Conservation (phyloP, 192 early-diverging fungal genomes). For the Entomortierella beljakovae region DNA sequence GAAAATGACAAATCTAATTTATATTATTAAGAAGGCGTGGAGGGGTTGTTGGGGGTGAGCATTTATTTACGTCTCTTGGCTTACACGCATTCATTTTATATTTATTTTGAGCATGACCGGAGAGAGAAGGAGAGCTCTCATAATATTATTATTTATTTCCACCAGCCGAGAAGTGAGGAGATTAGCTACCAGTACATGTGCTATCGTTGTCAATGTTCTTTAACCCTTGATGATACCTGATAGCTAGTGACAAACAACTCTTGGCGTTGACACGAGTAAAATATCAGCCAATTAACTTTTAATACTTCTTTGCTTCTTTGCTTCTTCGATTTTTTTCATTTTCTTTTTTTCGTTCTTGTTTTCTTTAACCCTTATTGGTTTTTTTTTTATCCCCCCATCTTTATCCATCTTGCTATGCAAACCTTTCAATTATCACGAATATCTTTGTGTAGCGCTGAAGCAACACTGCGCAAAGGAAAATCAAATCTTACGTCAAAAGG, state of each 20-base stretch:
- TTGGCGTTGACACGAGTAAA: constrained; percentile 11
- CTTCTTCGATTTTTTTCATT: neutral
- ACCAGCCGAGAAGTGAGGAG: no score
- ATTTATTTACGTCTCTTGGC: no score
- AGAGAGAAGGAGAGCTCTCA: no score
- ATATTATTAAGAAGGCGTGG: neutral
- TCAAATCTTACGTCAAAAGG: neutral
- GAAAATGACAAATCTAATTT: constrained; percentile 41
- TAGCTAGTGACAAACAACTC: neutral
- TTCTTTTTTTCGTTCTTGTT: neutral
- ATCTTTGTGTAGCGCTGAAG: constrained; percentile 19
- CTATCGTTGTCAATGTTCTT: neutral
- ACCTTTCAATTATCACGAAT: neutral
- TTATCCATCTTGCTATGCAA: neutral
- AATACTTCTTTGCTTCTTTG: neutral
- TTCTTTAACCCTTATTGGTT: neutral
- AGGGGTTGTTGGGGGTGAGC: neutral
- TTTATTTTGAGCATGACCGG: neutral
- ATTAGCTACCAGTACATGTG: no score
- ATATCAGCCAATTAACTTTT: neutral
- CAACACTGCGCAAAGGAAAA: constrained; percentile 11
- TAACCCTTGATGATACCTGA: no score
- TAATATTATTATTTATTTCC: no score
- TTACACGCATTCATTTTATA: constrained; percentile 2
- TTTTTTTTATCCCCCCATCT: neutral